A percentile compares a stretch with the other conserved stretches of the same genome.
phyloP scores from a whole-genome alignment of 2,329 filamentous ascomycete genomes.

The Sporothrix pseudoabietina region DNA sequence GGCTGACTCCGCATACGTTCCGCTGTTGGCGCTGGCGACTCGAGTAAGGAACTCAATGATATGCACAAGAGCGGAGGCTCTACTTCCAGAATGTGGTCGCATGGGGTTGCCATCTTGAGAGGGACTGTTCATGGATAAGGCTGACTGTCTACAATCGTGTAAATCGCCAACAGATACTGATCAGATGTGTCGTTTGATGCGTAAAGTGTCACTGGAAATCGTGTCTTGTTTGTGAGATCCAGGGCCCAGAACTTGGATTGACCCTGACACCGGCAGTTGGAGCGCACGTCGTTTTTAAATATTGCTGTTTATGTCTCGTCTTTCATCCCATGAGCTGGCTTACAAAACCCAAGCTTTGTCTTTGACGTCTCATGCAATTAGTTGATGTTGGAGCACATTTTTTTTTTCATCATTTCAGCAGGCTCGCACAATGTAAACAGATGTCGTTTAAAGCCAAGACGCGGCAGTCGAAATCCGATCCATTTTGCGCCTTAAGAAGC shows the following conservation, averaged over 20 bases:
- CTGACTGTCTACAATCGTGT: not conserved
- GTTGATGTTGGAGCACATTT: not conserved
- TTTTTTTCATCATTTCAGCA: not conserved
- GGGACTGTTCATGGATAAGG: not conserved
- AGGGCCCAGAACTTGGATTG: not conserved
- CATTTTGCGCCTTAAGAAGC: not conserved
- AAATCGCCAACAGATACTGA: not conserved
- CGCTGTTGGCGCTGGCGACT: not conserved
- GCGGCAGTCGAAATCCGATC: not conserved
- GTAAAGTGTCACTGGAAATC: not conserved
- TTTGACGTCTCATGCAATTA: not conserved
- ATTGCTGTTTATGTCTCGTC: not conserved
- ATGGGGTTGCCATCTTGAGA: not conserved
- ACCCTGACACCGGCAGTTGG: not conserved
- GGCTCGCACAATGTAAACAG: not conserved
- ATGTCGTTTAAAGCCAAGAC: conserved; percentile 6
- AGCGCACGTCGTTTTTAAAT: not conserved
- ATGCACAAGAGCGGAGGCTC: not conserved
- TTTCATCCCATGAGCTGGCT: not conserved
- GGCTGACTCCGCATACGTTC: conserved; percentile 16
- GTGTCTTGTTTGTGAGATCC: not conserved
- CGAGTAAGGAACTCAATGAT: not conserved
- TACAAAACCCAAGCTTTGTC: not conserved
- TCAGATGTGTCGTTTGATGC: not conserved
- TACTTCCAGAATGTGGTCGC: not conserved